A percentile compares a stretch with the other conserved stretches of the same genome.
These are phyloP conservation scores for Pichia paraexigua DNA, from an alignment of 805 yeast species.

Conservation along the genomic window DNA sequence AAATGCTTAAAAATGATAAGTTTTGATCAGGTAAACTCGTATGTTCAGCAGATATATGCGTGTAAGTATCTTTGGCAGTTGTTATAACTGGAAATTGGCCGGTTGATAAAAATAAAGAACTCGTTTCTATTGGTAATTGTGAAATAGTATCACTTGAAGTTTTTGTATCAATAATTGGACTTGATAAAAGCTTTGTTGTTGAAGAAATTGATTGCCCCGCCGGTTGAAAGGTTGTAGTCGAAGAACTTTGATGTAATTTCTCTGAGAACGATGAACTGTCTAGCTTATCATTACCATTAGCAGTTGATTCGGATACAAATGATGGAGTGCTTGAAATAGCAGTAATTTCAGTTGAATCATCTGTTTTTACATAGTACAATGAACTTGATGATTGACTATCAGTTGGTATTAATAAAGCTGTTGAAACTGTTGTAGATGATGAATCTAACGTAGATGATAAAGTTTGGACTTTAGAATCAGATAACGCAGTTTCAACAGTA, in stretches of 20 bases:
- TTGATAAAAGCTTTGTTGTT: not conserved
- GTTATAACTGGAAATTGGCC: not conserved
- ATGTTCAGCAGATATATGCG: not conserved
- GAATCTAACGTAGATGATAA: not conserved
- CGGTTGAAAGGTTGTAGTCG: not conserved
- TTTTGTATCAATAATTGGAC: not conserved
- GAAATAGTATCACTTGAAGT: not conserved
- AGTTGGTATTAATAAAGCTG: not conserved
- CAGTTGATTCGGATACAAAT: not conserved
- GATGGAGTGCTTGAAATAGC: not conserved
- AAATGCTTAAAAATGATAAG: not conserved
- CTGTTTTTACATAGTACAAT: not conserved
- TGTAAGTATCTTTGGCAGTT: too few relatives aligned
- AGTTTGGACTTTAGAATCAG: not conserved
- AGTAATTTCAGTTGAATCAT: not conserved
- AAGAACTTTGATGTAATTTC: not conserved
- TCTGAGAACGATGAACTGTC: not conserved
- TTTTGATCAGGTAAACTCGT: too few relatives aligned
- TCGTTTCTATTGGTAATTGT: not conserved
- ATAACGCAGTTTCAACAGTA: not conserved
- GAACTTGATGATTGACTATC: not conserved
- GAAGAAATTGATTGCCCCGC: not conserved
- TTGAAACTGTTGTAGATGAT: not conserved
- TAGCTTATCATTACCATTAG: not conserved
- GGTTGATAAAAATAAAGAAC: not conserved